Evolutionary conservation across 2,329 filamentous ascomycete species (phyloP).

Genomic region (Fusarium setosum): DNA sequence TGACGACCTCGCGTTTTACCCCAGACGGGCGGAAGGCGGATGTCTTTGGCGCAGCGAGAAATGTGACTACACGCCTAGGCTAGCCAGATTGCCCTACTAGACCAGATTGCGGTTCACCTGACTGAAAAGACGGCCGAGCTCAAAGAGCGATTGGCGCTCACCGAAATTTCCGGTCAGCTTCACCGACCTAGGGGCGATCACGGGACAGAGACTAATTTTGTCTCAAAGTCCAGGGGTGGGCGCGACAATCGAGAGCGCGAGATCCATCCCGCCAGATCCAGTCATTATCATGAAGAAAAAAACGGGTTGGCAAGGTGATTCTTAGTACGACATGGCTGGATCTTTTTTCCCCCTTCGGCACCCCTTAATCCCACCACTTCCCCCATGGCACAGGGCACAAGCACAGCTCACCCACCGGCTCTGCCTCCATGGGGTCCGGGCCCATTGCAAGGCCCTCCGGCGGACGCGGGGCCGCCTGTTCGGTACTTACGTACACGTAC

Average conservation of each 20-base stretch:
- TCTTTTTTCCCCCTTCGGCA: slow-evolving; percentile 3
- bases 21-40: slow-evolving; percentile 33
- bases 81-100: slow-evolving; percentile 29
- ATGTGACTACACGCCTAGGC: slow-evolving; percentile 9
- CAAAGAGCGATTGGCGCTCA: slow-evolving; percentile 31
- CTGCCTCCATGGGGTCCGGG: slow-evolving; percentile 20
- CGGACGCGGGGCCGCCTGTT: slow-evolving; percentile 40
- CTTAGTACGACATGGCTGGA: slow-evolving; percentile 3
- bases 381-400: slow-evolving; percentile 19
- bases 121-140: slow-evolving; percentile 13
- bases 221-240: slow-evolving; percentile 25
- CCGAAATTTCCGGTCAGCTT: slow-evolving; percentile 41
- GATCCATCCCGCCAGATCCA: slow-evolving; percentile 34
- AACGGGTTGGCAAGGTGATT: slow-evolving; percentile 25
- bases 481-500: slow-evolving; percentile 40
- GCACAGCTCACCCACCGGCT: slow-evolving; percentile 21
- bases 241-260: slow-evolving; percentile 17
- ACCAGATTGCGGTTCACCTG: slow-evolving; percentile 34
- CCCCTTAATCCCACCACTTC: slow-evolving; percentile 21
- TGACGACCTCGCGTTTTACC: slow-evolving; percentile 36
- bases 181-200: slow-evolving; percentile 37
- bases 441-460: slow-evolving; percentile 27
- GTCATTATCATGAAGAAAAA: slow-evolving; percentile 32
- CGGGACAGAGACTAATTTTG: slow-evolving; percentile 32
- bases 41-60: slow-evolving; percentile 13